These are phyloP conservation scores for Aspergillus ibericus DNA, from an alignment of 2,329 filamentous ascomycete genomes.

Conservation along the genomic window DNA sequence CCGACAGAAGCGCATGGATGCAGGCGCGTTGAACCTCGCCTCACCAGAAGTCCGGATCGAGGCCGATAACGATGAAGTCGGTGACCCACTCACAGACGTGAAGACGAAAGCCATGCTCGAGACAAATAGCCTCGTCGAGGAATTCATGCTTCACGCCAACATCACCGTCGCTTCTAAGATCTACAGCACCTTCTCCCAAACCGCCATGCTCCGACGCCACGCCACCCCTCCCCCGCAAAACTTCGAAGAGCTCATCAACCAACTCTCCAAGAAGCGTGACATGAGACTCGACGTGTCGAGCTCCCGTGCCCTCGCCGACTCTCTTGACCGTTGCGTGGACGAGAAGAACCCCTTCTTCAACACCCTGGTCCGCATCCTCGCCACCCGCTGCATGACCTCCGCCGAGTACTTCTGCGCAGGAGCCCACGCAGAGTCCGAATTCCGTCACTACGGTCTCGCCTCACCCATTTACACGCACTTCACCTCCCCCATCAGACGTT, in stretches of 20 bases:
- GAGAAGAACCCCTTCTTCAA: conserved; percentile 90
- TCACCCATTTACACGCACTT: conserved; percentile 99
- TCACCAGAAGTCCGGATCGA: conserved; percentile 98
- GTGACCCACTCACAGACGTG: conserved; percentile 84
- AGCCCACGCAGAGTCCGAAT: conserved; percentile 88
- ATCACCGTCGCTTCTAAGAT: conserved; percentile 89
- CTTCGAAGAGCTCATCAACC: conserved; percentile 89
- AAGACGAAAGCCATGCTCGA: conserved; percentile 92
- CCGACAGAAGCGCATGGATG: conserved; percentile 92
- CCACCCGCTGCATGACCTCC: conserved; percentile 98
- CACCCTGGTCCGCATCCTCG: conserved; percentile 94
- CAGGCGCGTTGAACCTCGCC: conserved; percentile 89
- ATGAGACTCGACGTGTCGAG: conserved; percentile 80
- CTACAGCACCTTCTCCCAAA: conserved; percentile 90
- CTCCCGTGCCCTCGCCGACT: conserved; percentile 90
- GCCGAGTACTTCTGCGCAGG: conserved; percentile 98
- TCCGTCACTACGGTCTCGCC: conserved; percentile 94
- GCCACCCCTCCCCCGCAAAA: conserved; percentile 90
- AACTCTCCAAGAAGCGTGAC: conserved; percentile 82
- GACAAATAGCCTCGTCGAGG: conserved; percentile 96
- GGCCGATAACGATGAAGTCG: conserved; percentile 91
- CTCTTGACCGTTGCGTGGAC: conserved; percentile 81
- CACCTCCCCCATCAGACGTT: conserved; percentile 93
- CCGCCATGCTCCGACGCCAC: conserved; percentile 88
- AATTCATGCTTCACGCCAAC: conserved; percentile 99